Conservation (phyloP, 2,329 filamentous ascomycete species). For the Trichoderma lentiforme region DNA sequence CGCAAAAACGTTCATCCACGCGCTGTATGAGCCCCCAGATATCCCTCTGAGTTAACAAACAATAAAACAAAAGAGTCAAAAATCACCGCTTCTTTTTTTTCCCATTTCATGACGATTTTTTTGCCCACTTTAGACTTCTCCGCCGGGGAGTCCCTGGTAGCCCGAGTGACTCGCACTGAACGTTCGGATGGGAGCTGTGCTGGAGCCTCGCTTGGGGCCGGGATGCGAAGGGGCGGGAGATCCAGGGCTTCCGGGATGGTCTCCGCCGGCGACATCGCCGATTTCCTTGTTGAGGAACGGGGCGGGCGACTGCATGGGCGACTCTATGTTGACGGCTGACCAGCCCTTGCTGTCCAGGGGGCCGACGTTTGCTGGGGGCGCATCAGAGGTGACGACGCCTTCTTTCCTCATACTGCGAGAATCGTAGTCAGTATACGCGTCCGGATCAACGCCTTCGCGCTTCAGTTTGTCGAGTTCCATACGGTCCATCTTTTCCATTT, state of each 20-base stretch:
- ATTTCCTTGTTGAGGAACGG: conserved; percentile 19
- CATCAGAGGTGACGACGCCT: conserved; percentile 18
- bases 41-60: neutral
- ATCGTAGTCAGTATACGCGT: conserved; percentile 37
- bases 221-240: conserved; percentile 10
- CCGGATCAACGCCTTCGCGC: conserved; percentile 47
- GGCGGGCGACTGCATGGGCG: conserved; percentile 6
- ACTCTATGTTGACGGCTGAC: conserved; percentile 16
- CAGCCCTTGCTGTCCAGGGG: conserved; percentile 20
- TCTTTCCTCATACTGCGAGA: conserved; percentile 19
- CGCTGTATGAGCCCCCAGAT: neutral
- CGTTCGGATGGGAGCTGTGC: conserved; percentile 20
- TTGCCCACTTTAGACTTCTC: neutral
- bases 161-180: conserved; percentile 20
- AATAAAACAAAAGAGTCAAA: neutral
- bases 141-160: conserved; percentile 16
- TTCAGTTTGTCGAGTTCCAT: conserved; percentile 50
- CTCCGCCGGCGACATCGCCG: conserved; percentile 1
- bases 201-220: conserved; percentile 18
- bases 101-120: neutral
- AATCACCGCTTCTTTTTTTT: neutral
- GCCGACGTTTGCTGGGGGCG: conserved; percentile 21
- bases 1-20: conserved; percentile 6
- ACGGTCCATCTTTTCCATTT: conserved; percentile 46
- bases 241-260: neutral